Percentiles rank a stretch among this genome's conserved stretches.
Conservation (phyloP, 345 rosid genomes). For the Melastoma malabathricum region DNA sequence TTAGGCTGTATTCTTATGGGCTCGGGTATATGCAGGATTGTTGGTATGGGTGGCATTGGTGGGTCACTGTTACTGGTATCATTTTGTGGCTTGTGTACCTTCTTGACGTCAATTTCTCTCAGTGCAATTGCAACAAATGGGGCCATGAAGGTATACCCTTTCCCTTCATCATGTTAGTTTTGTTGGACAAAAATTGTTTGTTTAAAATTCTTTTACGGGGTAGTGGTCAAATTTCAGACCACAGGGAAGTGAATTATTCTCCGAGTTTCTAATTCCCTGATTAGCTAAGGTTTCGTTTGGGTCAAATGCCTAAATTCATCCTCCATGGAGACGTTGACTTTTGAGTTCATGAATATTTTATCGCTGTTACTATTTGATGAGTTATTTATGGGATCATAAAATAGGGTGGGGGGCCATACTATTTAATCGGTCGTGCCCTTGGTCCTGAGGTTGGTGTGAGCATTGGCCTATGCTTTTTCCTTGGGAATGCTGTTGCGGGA, state of each 20-base stretch:
- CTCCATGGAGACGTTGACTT: too few relatives aligned
- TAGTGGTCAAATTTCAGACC: too few relatives aligned
- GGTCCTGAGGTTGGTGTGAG: slow-evolving; percentile 99
- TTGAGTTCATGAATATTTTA: too few relatives aligned
- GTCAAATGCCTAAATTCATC: too few relatives aligned
- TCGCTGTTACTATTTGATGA: too few relatives aligned
- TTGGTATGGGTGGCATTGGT: slow-evolving; percentile 96
- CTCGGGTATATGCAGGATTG: slow-evolving; percentile 59
- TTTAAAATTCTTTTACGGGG: too few relatives aligned
- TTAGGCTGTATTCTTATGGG: slow-evolving; percentile 8
- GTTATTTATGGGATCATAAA: too few relatives aligned
- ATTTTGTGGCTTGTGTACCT: slow-evolving; percentile 86
- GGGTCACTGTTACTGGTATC: slow-evolving; percentile 71
- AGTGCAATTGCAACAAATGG: slow-evolving; percentile 99
- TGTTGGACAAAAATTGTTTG: too few relatives aligned
- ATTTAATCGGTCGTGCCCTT: slow-evolving; percentile 99
- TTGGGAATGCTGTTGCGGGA: slow-evolving; percentile 99
- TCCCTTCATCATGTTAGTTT: neutral
- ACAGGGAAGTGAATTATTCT: too few relatives aligned
- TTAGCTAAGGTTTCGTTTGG: too few relatives aligned
- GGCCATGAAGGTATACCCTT: slow-evolving; percentile 78
- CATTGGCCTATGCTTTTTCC: slow-evolving; percentile 97
- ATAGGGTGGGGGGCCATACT: slow-evolving; percentile 98
- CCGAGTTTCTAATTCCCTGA: too few relatives aligned
- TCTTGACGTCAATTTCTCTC: slow-evolving; percentile 80